Conservation (phyloP, 2,329 filamentous ascomycete species). For the Pezicula rhizophila region DNA sequence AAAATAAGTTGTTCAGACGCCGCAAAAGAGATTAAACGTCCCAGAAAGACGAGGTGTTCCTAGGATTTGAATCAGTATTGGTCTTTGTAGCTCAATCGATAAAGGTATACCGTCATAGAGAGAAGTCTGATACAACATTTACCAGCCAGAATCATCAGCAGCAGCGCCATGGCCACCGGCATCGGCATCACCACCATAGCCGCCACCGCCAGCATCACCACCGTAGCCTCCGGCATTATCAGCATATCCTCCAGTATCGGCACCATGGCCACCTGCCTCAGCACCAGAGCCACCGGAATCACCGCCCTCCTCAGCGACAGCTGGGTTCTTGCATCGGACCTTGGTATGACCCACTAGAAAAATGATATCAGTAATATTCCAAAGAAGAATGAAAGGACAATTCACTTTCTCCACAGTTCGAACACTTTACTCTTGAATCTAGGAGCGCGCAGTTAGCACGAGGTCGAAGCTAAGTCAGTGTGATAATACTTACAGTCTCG, state of each 20-base stretch:
- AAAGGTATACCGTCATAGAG: neutral
- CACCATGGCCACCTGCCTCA: neutral
- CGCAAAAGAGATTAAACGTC: no score
- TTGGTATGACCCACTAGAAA: constrained; percentile 31
- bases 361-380: constrained; percentile 10
- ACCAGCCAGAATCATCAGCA: neutral
- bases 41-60: no score
- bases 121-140: neutral
- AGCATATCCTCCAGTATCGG: no score
- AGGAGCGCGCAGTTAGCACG: constrained; percentile 13
- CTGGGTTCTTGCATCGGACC: constrained; percentile 33
- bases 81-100: constrained; percentile 59
- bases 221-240: no score
- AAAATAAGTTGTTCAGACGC: constrained; percentile 49
- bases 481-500: constrained; percentile 38
- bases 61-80: constrained; percentile 25
- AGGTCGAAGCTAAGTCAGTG: neutral
- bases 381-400: neutral
- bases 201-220: constrained; percentile 7
- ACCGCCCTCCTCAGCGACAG: constrained; percentile 15
- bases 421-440: constrained; percentile 51
- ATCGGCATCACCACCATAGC: neutral
- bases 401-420: constrained; percentile 42
- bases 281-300: constrained; percentile 11
- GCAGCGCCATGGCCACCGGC: neutral